Base-by-base conservation (phyloP, 495 filamentous ascomycete genomes). In the Penicillium cinerascens region DNA sequence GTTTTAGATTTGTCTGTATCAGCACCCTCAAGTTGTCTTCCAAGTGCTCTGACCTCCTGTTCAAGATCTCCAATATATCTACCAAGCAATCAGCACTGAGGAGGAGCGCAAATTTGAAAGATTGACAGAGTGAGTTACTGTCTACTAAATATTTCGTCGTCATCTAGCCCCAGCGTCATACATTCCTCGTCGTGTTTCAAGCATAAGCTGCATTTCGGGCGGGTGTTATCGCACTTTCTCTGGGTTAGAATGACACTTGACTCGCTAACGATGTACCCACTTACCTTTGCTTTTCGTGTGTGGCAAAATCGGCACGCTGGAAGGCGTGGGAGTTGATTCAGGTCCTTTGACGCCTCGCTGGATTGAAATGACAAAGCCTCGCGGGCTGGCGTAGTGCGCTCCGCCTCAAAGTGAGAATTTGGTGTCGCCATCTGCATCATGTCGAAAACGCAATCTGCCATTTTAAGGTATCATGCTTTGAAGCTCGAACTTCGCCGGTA, bases 261-360 rank as follows among this genome's bases (percentile, higher is more conserved):
- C 38, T 22, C 1, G 20, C 4, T 0, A 33, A 15, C 7, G 13
- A 37, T 43, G 8, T n/a, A 42, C 4, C 2, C n/a, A 42, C 40
- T 11, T 23, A 67, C 64, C 60, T 63, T 68, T 36, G 51, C 44
- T 52, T 67, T 68, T 42, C 57, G 56, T 25, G 59, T 46, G 38
- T 68, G 59, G 41, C 65, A 68, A 13, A 55, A 59, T 20, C 57
- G 65, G 49, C 65, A 68, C 2, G 65, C 65, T 21, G 65, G 61
- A 21, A 68, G 57, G 5, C 57, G 49, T 17, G 58, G 51, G 25
- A 47, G 35, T 35, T 26, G 25, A n/a, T n/a, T n/a, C n/a, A n/a
- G n/a, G n/a, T n/a, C n/a, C n/a, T n/a, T n/a, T n/a, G n/a, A n/a
- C n/a, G n/a, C n/a, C n/a, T n/a, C n/a, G n/a, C n/a, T n/a, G n/a